Base-by-base conservation (phyloP, 208 protist species). In the Tritrichomonas musculus region DNA sequence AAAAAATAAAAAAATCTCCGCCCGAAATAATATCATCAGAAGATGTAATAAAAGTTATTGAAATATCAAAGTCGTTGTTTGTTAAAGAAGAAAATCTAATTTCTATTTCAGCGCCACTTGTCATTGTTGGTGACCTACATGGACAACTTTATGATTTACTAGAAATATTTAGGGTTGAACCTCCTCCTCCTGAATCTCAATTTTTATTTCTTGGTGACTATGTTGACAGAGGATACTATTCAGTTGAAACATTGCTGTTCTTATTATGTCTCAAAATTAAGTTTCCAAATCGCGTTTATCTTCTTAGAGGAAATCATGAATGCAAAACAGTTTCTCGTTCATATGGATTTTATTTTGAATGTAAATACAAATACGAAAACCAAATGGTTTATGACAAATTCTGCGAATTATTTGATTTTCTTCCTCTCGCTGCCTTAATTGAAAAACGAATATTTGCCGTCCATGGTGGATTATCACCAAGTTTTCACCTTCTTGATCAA, bases 361-460 rank as follows among this genome's bases (percentile, higher is more conserved):
- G 72, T 65, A 99, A 99, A 94, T 95, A 97, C 14, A 96, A 98
- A 75, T 99, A 98, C 95, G 98, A 98, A 95, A 97, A 99, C 92
- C 98, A 98, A 84, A 99, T 99, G 95, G 96, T 96, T 13, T 99
- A 99, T 94, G 99, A 98, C 17, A 98, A 99, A 95, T 98, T 97
- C 41, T 69, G 64, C 30, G 64, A 69, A 17, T 3, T 69, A 8
- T 99, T 99, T 96, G 99, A 99, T 96, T 99, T 97, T 95, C 95
- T 99, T 13, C 99, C 99, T 69, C 96, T 99, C 69, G 97, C 98
- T 14, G 98, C 98, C 50, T 97, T 99, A 92, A 98, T 99, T 69
- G 98, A 99, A 94, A 98, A 99, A 93, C 99, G 99, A 94, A 99
- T 99, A 94, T 99, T 99, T 94, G 99, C 98, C 95, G 98, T 98